phyloP scores from a whole-genome alignment of 208 protist genomes.

The Phytomonas sp. region DNA sequence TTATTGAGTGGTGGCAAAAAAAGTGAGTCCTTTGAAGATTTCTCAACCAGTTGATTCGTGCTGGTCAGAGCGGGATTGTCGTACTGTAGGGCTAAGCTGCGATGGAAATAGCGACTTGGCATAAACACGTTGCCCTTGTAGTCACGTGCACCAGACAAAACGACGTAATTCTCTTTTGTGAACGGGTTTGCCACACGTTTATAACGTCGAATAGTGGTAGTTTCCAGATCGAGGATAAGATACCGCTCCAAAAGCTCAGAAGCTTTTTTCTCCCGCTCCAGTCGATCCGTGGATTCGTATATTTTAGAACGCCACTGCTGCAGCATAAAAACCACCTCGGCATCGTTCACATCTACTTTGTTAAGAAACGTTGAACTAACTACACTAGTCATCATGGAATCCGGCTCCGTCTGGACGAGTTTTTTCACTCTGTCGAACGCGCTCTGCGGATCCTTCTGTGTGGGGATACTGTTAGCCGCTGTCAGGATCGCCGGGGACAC shows the following conservation, averaged over 20 bases:
- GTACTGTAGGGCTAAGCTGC: slow-evolving; percentile 68
- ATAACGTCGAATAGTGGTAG: slow-evolving; percentile 80
- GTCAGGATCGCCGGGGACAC: slow-evolving; percentile 67
- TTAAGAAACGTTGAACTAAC: slow-evolving; percentile 73
- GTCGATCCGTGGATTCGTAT: slow-evolving; percentile 70
- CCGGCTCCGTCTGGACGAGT: slow-evolving; percentile 31
- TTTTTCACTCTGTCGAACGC: slow-evolving; percentile 26
- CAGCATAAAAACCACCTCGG: slow-evolving; percentile 81
- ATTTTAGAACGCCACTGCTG: slow-evolving; percentile 85
- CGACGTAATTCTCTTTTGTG: slow-evolving; percentile 83
- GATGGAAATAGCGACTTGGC: slow-evolving; percentile 71
- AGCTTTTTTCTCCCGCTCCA: slow-evolving; percentile 63
- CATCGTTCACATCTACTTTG: slow-evolving; percentile 80
- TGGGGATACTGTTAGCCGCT: slow-evolving; percentile 67
- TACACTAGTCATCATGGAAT: slow-evolving; percentile 61
- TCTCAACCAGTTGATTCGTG: slow-evolving; percentile 56
- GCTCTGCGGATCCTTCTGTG: slow-evolving; percentile 30
- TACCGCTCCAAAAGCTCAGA: slow-evolving; percentile 53
- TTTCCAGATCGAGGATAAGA: slow-evolving; percentile 86
- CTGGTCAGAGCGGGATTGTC: slow-evolving; percentile 65
- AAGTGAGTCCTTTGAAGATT: slow-evolving; percentile 69
- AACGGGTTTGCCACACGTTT: slow-evolving; percentile 90
- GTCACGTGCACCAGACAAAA: slow-evolving; percentile 82
- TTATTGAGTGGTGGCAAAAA: slow-evolving; percentile 84
- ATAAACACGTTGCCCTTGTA: slow-evolving; percentile 87